A percentile compares a stretch with the other conserved stretches of the same genome.
phyloP scores from a whole-genome alignment of 2,329 filamentous ascomycete species.

The Microdochium trichocladiopsis region DNA sequence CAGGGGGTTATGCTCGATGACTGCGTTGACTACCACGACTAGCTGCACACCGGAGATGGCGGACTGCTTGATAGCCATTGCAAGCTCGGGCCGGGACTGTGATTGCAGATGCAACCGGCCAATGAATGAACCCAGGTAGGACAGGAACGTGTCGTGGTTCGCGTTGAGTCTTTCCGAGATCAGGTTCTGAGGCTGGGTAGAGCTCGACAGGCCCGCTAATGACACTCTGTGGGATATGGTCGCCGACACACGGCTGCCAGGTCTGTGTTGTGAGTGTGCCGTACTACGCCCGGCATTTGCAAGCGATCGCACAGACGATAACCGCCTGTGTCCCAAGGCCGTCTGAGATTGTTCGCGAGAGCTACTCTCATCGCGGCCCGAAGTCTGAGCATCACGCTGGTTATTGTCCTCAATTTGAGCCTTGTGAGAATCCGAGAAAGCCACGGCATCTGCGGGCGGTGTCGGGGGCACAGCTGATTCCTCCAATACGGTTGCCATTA shows the following conservation, averaged over 20 bases:
- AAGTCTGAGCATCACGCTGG: slow-evolving; percentile 30
- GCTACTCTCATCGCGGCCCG: slow-evolving; percentile 26
- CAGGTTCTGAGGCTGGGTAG: slow-evolving; percentile 60
- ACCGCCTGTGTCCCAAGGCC: slow-evolving; percentile 24
- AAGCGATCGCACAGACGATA: slow-evolving; percentile 36
- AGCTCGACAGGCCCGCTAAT: slow-evolving; percentile 59
- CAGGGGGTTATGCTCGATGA: slow-evolving; percentile 70
- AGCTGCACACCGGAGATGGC: slow-evolving; percentile 75
- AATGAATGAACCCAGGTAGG: slow-evolving; percentile 87
- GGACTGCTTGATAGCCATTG: slow-evolving; percentile 75
- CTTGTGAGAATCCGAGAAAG: slow-evolving; percentile 28
- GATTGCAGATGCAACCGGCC: slow-evolving; percentile 84
- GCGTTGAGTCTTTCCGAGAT: slow-evolving; percentile 76
- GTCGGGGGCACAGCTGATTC: slow-evolving; percentile 54
- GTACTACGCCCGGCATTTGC: slow-evolving; percentile 20
- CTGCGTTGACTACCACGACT: slow-evolving; percentile 71
- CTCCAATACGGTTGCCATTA: slow-evolving; percentile 53
- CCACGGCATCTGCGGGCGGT: slow-evolving; percentile 51
- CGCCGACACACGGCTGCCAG: slow-evolving; percentile 41
- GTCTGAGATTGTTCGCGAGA: slow-evolving; percentile 24
- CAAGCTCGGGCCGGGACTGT: slow-evolving; percentile 78
- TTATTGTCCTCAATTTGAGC: slow-evolving; percentile 25
- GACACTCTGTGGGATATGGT: slow-evolving; percentile 69
- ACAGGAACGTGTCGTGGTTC: slow-evolving; percentile 83
- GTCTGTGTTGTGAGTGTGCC: slow-evolving; percentile 28